A percentile compares a stretch with the other conserved stretches of the same genome.
phyloP scores from a whole-genome alignment of 2,329 filamentous ascomycete genomes.

The Xylariomycetidae sp. region DNA sequence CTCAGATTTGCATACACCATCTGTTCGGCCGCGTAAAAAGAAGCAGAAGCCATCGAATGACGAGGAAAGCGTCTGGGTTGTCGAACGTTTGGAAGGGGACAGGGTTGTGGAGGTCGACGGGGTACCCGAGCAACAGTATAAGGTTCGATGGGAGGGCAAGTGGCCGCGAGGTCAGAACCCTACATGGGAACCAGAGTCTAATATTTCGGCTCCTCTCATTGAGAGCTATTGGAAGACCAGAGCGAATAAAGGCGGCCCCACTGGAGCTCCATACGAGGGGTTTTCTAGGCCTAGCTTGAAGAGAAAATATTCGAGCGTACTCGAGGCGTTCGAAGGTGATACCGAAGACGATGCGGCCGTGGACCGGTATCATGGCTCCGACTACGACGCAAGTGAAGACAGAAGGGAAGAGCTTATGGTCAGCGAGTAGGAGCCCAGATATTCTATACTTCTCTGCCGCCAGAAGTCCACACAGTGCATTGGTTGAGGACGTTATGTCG shows the following conservation, averaged over 20 bases:
- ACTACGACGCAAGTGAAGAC: no score
- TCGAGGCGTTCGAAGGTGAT: constrained; percentile 27
- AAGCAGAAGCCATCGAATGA: constrained; percentile 17
- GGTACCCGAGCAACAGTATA: constrained; percentile 37
- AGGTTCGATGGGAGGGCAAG: constrained; percentile 50
- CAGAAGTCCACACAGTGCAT: no score
- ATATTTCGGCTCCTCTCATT: constrained; percentile 38
- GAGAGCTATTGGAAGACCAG: constrained; percentile 34
- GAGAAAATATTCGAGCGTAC: constrained; percentile 28
- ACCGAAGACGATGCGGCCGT: constrained; percentile 9
- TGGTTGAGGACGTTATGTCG: no score
- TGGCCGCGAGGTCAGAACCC: constrained; percentile 52
- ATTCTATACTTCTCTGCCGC: no score
- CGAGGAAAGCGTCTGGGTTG: constrained; percentile 31
- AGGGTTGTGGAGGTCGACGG: constrained; percentile 30
- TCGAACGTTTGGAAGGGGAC: constrained; percentile 39
- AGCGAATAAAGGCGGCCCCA: constrained; percentile 7
- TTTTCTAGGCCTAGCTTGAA: constrained; percentile 7
- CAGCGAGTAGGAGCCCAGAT: not conserved
- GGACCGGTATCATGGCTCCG: no score
- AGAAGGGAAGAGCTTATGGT: not conserved
- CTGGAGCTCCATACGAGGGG: not conserved
- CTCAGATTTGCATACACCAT: no score
- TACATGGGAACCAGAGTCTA: constrained; percentile 51
- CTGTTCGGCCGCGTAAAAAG: no score